phyloP scores from a whole-genome alignment of 768 basidiomycete genomes.

The Chalciporus piperatus region DNA sequence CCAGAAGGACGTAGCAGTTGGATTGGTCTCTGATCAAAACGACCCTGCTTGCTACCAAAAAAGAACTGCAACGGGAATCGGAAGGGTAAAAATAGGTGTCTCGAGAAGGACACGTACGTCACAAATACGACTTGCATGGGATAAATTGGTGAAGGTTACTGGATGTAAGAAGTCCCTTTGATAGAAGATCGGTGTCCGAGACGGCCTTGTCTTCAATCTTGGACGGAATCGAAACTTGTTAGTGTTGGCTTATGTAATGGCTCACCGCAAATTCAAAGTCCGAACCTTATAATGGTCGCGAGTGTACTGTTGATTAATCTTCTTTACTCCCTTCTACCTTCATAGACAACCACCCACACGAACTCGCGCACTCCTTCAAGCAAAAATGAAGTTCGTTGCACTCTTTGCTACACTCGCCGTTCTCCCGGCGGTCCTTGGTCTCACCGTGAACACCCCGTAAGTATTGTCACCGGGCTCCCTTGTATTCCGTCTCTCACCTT shows the following conservation, averaged over 20 bases:
- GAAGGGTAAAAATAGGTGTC: neutral
- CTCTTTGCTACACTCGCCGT: slow-evolving; percentile 29
- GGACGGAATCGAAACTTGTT: no score
- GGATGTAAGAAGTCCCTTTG: no score
- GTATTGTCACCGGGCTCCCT: slow-evolving; percentile 26
- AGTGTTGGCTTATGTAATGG: no score
- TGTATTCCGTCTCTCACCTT: neutral
- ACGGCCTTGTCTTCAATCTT: no score
- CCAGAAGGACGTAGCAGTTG: slow-evolving; percentile 87
- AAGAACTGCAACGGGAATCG: neutral
- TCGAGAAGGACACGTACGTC: neutral
- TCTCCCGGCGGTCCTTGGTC: slow-evolving; percentile 36
- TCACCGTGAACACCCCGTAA: slow-evolving; percentile 71
- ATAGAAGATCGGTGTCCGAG: no score
- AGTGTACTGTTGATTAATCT: no score
- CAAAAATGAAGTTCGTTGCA: slow-evolving; percentile 37
- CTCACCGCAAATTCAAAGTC: no score
- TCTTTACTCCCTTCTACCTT: no score
- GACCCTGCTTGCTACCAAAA: neutral
- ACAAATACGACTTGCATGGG: no score
- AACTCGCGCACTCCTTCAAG: slow-evolving; percentile 17
- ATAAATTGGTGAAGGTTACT: no score
- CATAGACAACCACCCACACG: slow-evolving; percentile 3
- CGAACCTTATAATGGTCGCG: no score
- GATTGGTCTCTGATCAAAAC: slow-evolving; percentile 67